These are phyloP conservation scores for Dujonia santamariae DNA, from an alignment of 1,139 yeast genomes.

Conservation along the genomic window DNA sequence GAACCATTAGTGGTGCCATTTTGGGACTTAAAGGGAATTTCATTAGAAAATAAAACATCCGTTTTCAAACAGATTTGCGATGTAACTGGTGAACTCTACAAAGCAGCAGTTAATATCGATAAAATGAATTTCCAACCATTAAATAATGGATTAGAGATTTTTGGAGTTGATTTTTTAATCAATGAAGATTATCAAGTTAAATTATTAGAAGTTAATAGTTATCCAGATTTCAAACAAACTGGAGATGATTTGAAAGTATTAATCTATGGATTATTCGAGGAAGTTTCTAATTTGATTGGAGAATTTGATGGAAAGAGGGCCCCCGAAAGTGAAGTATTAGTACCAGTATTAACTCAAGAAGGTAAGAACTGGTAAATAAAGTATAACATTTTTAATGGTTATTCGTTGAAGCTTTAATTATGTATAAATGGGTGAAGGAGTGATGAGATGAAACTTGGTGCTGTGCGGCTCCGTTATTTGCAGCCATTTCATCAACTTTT, in stretches of 20 bases:
- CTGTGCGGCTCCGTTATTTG: too few relatives aligned
- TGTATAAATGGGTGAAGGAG: too few relatives aligned
- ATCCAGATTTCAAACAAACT: slow-evolving; percentile 95
- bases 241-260: slow-evolving; percentile 69
- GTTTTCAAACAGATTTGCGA: slow-evolving; percentile 57
- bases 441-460: too few relatives aligned
- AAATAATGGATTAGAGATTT: slow-evolving; percentile 77
- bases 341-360: slow-evolving; percentile 9
- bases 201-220: slow-evolving; percentile 83
- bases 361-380: slow-evolving; percentile 6
- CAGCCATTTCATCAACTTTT: too few relatives aligned
- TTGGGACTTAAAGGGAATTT: slow-evolving; percentile 52
- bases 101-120: slow-evolving; percentile 79
- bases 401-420: background rate
- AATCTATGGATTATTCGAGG: slow-evolving; percentile 58
- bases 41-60: slow-evolving; percentile 17
- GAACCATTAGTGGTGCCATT: slow-evolving; percentile 61
- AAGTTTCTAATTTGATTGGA: slow-evolving; percentile 28
- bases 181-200: slow-evolving; percentile 52
- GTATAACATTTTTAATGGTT: too few relatives aligned
- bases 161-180: slow-evolving; percentile 84
- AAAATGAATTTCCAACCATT: slow-evolving; percentile 87
- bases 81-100: slow-evolving; percentile 68
- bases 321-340: slow-evolving; percentile 13
- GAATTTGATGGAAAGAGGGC: slow-evolving; percentile 10